Base-by-base conservation (phyloP, 768 basidiomycete genomes). In the Mycena galopus region DNA sequence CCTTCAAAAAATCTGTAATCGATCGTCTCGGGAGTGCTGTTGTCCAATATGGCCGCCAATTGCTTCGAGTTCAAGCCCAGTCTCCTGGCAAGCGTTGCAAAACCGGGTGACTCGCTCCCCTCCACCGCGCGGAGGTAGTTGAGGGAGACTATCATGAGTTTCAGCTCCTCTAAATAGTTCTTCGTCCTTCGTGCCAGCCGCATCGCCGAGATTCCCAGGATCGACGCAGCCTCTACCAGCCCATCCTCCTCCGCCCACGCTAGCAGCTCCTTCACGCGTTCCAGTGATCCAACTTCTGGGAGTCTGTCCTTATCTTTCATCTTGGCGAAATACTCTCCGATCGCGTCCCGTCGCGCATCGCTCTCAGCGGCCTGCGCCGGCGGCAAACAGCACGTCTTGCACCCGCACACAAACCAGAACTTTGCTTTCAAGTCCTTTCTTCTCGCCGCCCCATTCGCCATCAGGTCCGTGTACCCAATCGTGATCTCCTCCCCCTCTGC, bases 401-500 rank as follows among this genome's bases (percentile, higher is more conserved):
- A 75, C 12, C 55, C 33, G 42, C 74, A 75, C 32, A 19, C 44
- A 27, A 75, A 75, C 3, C 12, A 2, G 30, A 72, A 75, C 37
- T 60, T 55, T 25, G 30, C 35, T 23, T 6, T 1, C 4, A 75
- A 47, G 16, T 27, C 10, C 47, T 19, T 44, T 21, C 56, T 62
- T 30, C 74, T 47, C 67, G 10, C 19, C 17, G 19, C 64, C 4
- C 67, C 21, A 11, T 62, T 59, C 27, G 60, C 67, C n/a, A n/a
- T 35, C 14, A 72, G 10, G n/a, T 72, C 67, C 25, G 61, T 68
- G 29, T 75, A 75, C 16, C 67, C 67, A 16, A 72, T 57, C n/a
- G 65, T 67, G 51, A 75, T 50, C 47, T 75, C 74, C 50, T 75
- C 71, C 27, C 71, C 74, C 4, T n/a, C 63, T n/a, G 39, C 67